phyloP scores from a whole-genome alignment of 2,329 filamentous ascomycete species.

The Aureobasidium sp. region DNA sequence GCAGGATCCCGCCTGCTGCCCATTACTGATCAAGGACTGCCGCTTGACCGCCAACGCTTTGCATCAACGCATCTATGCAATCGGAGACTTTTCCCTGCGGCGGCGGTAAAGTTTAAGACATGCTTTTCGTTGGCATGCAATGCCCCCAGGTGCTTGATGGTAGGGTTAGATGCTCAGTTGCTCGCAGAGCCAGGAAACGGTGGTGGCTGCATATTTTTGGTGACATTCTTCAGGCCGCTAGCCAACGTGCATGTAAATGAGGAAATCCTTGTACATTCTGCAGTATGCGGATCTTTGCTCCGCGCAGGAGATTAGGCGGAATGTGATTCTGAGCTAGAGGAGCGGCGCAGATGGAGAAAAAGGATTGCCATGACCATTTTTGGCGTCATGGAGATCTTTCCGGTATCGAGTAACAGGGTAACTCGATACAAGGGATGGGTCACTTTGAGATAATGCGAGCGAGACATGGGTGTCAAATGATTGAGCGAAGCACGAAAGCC shows the following conservation, averaged over 20 bases:
- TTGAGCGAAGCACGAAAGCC: too few species aligned
- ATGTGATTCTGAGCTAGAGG: background rate
- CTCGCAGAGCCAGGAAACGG: background rate
- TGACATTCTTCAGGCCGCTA: background rate
- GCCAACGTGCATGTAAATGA: background rate
- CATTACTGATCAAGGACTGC: background rate
- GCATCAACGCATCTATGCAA: background rate
- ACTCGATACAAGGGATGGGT: background rate
- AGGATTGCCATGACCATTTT: background rate
- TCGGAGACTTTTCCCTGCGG: background rate
- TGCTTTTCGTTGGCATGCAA: background rate
- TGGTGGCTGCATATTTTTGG: background rate
- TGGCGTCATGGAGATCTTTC: background rate
- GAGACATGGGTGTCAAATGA: too few species aligned
- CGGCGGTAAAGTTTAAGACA: background rate
- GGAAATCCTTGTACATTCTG: background rate
- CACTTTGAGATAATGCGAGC: background rate
- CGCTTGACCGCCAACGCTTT: background rate
- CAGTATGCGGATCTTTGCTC: background rate
- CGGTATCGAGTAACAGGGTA: background rate
- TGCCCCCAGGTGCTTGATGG: too few species aligned
- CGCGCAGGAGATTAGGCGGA: background rate
- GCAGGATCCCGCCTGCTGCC: background rate
- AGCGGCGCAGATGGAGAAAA: background rate
- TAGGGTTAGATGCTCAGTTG: too few species aligned